These are phyloP conservation scores for Miscanthus lutarioriparius DNA, from an alignment of 176 grass and related monocot species.

Conservation along the genomic window DNA sequence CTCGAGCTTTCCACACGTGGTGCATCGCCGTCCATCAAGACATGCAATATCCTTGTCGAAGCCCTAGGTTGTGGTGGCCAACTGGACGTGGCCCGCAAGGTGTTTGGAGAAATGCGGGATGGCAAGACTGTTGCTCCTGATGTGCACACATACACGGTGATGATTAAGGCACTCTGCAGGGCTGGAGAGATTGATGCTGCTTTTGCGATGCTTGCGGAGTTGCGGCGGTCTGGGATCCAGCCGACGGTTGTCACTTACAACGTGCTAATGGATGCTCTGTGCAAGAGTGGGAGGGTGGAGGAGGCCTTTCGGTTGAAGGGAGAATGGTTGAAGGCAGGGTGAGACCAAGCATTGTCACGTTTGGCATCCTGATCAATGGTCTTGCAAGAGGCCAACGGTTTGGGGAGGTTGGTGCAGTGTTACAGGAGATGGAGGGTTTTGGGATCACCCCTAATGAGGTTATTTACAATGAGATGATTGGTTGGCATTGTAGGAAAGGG, in stretches of 20 bases:
- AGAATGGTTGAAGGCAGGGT: constrained; percentile 54
- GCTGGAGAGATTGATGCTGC: constrained; percentile 50
- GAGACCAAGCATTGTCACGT: constrained; percentile 66
- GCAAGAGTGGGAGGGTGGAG: constrained; percentile 64
- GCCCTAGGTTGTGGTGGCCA: constrained; percentile 21
- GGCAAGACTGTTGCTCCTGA: constrained; percentile 42
- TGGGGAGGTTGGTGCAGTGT: constrained; percentile 40
- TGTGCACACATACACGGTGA: constrained; percentile 57
- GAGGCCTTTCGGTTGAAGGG: constrained; percentile 70
- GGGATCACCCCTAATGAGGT: constrained; percentile 68
- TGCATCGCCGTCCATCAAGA: constrained; percentile 53
- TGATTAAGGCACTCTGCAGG: constrained; percentile 63
- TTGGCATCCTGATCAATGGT: constrained; percentile 80
- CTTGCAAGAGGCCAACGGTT: constrained; percentile 60
- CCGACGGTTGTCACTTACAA: constrained; percentile 66
- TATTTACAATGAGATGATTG: constrained; percentile 83
- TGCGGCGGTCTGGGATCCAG: constrained; percentile 44
- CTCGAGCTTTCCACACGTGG: constrained; percentile 44
- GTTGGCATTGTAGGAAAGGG: constrained; percentile 62
- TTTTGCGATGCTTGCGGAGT: constrained; percentile 52
- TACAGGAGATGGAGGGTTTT: constrained; percentile 65
- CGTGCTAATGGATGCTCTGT: constrained; percentile 69
- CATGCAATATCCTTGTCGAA: constrained; percentile 59
- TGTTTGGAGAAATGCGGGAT: constrained; percentile 62
- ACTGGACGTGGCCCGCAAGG: constrained; percentile 33